A percentile compares a stretch with the other conserved stretches of the same genome.
Evolutionary conservation across 2,329 filamentous ascomycete species (phyloP).

Genomic region (Sphaceloma murrayae): DNA sequence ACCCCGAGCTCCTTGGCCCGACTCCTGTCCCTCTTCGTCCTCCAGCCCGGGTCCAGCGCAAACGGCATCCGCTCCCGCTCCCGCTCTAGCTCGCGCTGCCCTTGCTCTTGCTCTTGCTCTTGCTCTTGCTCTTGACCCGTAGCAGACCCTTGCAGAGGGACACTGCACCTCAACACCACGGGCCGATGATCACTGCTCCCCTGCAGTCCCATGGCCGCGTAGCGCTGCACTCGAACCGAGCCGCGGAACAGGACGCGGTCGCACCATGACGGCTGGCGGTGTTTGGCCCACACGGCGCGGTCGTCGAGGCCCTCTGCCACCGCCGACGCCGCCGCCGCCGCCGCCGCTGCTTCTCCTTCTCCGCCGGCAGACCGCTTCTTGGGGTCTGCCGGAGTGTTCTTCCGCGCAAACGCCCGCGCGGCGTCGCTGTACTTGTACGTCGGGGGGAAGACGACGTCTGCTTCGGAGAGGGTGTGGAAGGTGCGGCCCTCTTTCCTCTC

Average conservation of each 20-base stretch:
- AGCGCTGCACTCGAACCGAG: conserved; percentile 50
- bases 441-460: conserved; percentile 67
- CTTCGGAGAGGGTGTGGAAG: conserved; percentile 69
- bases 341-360: background rate
- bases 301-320: conserved; percentile 22
- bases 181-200: conserved; percentile 80
- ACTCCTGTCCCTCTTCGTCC: conserved; percentile 42
- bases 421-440: conserved; percentile 77
- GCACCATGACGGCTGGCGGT: conserved; percentile 88
- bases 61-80: conserved; percentile 27
- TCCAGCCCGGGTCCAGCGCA: conserved; percentile 50
- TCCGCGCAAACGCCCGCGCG: conserved; percentile 26
- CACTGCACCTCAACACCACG: conserved; percentile 66
- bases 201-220: conserved; percentile 67
- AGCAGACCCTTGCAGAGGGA: no score
- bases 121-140: no score
- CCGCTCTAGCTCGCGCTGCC: conserved; percentile 27
- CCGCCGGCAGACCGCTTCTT: conserved; percentile 16
- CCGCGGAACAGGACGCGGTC: conserved; percentile 73
- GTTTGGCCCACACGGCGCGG: conserved; percentile 56
- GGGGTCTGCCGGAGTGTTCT: no score
- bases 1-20: conserved; percentile 51
- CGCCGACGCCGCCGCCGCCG: conserved; percentile 18
- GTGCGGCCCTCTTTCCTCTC: conserved; percentile 62
- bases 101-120: no score